A percentile compares a stretch with the other conserved stretches of the same genome.
These are phyloP conservation scores for Plasmodium relictum DNA, from an alignment of 169 alveolate genomes.

Conservation along the genomic window DNA sequence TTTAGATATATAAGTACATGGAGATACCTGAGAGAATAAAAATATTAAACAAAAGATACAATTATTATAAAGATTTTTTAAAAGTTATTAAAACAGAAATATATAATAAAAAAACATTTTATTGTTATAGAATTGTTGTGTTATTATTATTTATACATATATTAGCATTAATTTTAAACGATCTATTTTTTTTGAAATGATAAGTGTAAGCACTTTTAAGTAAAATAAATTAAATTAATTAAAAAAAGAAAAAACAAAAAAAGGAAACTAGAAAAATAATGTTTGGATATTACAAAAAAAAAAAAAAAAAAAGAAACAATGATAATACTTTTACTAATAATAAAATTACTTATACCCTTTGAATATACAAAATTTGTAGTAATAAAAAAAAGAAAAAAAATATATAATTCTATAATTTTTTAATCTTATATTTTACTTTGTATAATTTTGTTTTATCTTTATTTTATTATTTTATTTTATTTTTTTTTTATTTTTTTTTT, in stretches of 20 bases:
- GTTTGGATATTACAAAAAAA: no score
- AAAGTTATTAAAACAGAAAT: constrained; percentile 66
- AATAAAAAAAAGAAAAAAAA: no score
- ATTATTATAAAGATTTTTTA: constrained; percentile 72
- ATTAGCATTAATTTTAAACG: constrained; percentile 66
- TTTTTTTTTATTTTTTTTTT: neutral
- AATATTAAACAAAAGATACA: constrained; percentile 63
- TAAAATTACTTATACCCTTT: no score
- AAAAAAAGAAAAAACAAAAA: neutral
- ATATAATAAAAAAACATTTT: constrained; percentile 61
- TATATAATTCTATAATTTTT: no score
- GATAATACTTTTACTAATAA: no score
- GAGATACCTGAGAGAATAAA: constrained; percentile 74
- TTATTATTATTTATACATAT: constrained; percentile 69
- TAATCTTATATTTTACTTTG: no score
- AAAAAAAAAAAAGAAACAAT: no score
- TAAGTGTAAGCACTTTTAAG: no score
- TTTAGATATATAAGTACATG: constrained; percentile 72
- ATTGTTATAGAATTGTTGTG: constrained; percentile 48
- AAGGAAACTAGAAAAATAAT: neutral
- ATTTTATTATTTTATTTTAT: no score
- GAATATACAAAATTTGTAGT: no score
- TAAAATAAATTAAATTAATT: no score
- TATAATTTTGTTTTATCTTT: no score
- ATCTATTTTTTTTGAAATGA: constrained; percentile 38